Evolutionary conservation across 2,329 filamentous ascomycete species (phyloP), one percentile per base, ranked within the genome.

Genomic region (Bipolaris oryzae): DNA sequence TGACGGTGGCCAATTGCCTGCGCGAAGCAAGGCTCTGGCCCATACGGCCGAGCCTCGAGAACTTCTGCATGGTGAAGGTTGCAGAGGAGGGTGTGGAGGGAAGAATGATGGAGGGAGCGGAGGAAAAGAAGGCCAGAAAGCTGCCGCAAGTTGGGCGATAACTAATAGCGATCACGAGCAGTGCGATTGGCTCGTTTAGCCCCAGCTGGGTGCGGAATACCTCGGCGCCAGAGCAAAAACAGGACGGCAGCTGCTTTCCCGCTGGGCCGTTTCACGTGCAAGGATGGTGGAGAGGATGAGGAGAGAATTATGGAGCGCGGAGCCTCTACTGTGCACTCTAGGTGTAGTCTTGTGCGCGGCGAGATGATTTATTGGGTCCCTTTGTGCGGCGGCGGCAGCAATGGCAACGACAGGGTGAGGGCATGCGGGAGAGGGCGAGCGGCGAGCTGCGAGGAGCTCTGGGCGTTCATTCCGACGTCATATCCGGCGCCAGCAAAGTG

Each of bases 1-100:
- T 85, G 75, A 92, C 89, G 71, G 93, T 96, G 64, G 94, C 94
- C 84, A 97, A 88, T 78, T 76, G 75, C 71, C 81, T 79, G 69
- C 78, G 88, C 79, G 84, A 87, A 80, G 78, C 81, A 80, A 87
- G 84, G 80, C 81, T 81, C 80, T 85, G 86, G 82, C 85, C 84
- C 71, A 85, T 76, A 72, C 86, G 86, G 82, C 88, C 82, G 79
- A 88, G 81, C 82, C 89, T 87, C 82, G 87, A 84, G 76, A 87
- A 85, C 74, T 86, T 87, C 81, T 90, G 82, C 87, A 90, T 90
- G 76, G 72, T 86, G 67, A 62, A 62, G 64, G 68, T 67, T 58
- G 71, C 67, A 65, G 67, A 71, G 71, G 71, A 68, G 72, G 72
- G 73, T 69, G 74, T 74, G 74, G 74, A 74, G 70, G 57, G 64